Percentiles rank a stretch among this genome's conserved stretches.
phyloP scores from a whole-genome alignment of 2,329 filamentous ascomycete species.

The Neoarthrinium moseri region DNA sequence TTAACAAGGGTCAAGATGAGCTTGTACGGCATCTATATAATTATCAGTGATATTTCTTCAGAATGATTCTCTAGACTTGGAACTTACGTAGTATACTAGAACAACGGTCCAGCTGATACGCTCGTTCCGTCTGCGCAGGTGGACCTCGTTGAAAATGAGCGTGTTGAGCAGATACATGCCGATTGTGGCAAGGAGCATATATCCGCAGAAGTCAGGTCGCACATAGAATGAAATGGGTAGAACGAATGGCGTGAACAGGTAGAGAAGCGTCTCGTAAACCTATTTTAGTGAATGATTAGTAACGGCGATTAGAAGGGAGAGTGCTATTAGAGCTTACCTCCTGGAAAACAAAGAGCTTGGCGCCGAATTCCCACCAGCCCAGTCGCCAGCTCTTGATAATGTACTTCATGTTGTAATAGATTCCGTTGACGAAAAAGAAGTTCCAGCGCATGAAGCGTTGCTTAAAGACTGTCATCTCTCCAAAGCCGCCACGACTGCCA shows the following conservation, averaged over 20 bases:
- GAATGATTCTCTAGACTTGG: no score
- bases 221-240: slow-evolving; percentile 42
- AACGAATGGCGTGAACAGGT: slow-evolving; percentile 41
- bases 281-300: no score
- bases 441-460: slow-evolving; percentile 51
- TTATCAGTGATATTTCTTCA: no score
- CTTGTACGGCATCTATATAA: slow-evolving; percentile 43
- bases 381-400: slow-evolving; percentile 46
- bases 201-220: slow-evolving; percentile 34
- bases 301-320: no score
- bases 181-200: slow-evolving; percentile 33
- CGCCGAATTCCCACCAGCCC: slow-evolving; percentile 45
- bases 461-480: slow-evolving; percentile 50
- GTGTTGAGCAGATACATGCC: slow-evolving; percentile 40
- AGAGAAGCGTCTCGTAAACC: slow-evolving; percentile 42
- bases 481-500: slow-evolving; percentile 43
- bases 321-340: slow-evolving; percentile 32
- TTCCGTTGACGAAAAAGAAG: slow-evolving; percentile 48
- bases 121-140: slow-evolving; percentile 42
- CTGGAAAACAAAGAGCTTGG: slow-evolving; percentile 47
- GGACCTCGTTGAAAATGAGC: slow-evolving; percentile 46
- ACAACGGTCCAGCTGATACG: slow-evolving; percentile 34
- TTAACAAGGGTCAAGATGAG: slow-evolving; percentile 41
- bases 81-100: slow-evolving; percentile 41
- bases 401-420: slow-evolving; percentile 45